Conservation (phyloP, 768 basidiomycete species). For the Kwoniella dejecticola region DNA sequence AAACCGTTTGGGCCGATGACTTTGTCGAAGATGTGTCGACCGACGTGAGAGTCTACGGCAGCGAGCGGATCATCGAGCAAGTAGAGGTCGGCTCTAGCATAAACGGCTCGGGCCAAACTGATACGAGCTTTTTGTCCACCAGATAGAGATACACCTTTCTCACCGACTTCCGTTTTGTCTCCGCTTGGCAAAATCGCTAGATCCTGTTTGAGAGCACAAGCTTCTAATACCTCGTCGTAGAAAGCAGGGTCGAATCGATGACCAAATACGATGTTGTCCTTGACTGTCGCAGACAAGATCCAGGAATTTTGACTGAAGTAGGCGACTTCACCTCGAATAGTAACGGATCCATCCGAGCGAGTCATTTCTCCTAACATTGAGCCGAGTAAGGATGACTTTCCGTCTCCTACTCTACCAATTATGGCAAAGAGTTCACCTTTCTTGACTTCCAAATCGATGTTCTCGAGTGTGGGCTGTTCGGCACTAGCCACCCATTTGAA, state of each 20-base stretch:
- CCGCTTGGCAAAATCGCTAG: slow-evolving; percentile 76
- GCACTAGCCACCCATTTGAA: slow-evolving; percentile 68
- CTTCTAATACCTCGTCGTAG: slow-evolving; percentile 57
- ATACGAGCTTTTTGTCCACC: slow-evolving; percentile 57
- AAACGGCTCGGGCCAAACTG: slow-evolving; percentile 70
- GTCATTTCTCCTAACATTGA: slow-evolving; percentile 88
- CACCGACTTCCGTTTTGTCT: slow-evolving; percentile 60
- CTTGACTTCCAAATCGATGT: slow-evolving; percentile 70
- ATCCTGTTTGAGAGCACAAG: slow-evolving; percentile 83
- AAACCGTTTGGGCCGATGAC: slow-evolving; percentile 84
- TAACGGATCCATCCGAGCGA: slow-evolving; percentile 70
- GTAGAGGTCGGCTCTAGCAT: slow-evolving; percentile 87
- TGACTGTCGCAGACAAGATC: slow-evolving; percentile 81
- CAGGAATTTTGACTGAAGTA: slow-evolving; percentile 89
- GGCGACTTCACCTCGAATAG: slow-evolving; percentile 69
- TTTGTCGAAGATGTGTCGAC: slow-evolving; percentile 62
- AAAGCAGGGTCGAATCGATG: slow-evolving; percentile 76
- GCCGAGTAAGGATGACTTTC: slow-evolving; percentile 63
- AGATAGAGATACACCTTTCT: slow-evolving; percentile 52
- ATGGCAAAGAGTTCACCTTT: slow-evolving; percentile 85
- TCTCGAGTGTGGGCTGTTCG: slow-evolving; percentile 68
- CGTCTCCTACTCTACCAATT: slow-evolving; percentile 85
- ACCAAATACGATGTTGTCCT: slow-evolving; percentile 89
- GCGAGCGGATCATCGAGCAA: slow-evolving; percentile 89
- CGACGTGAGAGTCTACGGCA: slow-evolving; percentile 57